Base-by-base conservation (phyloP, 1,284 basidiomycete species). In the Pholiota adiposa region DNA sequence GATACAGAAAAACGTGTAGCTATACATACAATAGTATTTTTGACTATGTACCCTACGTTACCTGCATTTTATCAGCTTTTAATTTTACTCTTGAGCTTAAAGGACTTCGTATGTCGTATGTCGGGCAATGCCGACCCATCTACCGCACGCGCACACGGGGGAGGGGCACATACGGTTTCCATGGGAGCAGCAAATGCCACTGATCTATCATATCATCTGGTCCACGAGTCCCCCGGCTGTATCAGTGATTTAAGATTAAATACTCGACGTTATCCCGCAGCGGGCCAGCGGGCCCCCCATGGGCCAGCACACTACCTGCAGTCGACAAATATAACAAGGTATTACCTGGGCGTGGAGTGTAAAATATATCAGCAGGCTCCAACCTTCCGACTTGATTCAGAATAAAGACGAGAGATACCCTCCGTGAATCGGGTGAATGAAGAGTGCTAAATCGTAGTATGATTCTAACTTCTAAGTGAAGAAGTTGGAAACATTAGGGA, bases 91-190 rank as follows among this genome's bases (percentile, higher is more conserved):
- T 38, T 38, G 6, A 38, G 14, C 14, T 38, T 4, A 38, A 38
- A 38, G 36, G 36, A 4, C 6, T 54, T n/a, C 5, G 31, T 31
- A 54, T 29, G 14, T 21, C 9, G 40, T n/a, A 18, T n/a, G n/a
- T n/a, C n/a, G 14, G 31, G 31, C 21, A 48, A 18, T 34, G 12
- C 43, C 29, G 29, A 18, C 12, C 27, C 23, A 9, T 49, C 54
- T 23, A 54, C 25, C n/a, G n/a, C n/a, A n/a, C n/a, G n/a, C n/a
- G 29, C 29, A 38, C 36, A 38, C 16, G 36, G 36, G 14, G 7
- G 36, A 38, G 14, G 36, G 34, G 38, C 43, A 29, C 54, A 56
- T 56, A 56, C 54, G 46, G 54, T 56, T 56, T 50, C 54, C 34
- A 56, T 56, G 46, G 54, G 23, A 41, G 34, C 54, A 5, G 18